phyloP scores from a whole-genome alignment of 352 stramenopile species.

The Globisporangium middletonii region DNA sequence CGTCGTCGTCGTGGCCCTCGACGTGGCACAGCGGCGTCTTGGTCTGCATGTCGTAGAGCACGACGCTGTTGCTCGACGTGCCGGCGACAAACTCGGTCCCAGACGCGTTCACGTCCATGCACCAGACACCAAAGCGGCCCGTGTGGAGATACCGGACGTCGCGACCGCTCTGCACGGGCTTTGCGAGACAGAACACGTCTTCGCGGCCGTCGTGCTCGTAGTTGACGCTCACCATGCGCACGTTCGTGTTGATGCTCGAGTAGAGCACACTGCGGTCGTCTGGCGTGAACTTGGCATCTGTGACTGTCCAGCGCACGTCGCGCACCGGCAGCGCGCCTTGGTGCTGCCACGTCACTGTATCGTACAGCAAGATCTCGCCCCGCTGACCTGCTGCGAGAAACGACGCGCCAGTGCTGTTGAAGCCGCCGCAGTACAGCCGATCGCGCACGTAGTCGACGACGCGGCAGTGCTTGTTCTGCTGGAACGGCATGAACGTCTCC shows the following conservation, averaged over 20 bases:
- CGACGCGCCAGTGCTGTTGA: constrained; percentile 58
- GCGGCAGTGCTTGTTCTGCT: constrained; percentile 70
- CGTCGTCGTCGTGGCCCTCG: constrained; percentile 64
- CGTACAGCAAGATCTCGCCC: constrained; percentile 64
- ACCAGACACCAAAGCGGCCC: constrained; percentile 71
- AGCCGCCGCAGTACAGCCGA: constrained; percentile 74
- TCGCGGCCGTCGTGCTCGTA: constrained; percentile 47
- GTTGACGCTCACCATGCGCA: constrained; percentile 71
- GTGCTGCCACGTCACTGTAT: constrained; percentile 65
- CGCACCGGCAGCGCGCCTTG: constrained; percentile 43
- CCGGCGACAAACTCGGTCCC: constrained; percentile 80
- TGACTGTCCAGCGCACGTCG: constrained; percentile 78
- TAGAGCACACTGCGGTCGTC: constrained; percentile 71
- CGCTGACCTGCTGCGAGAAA: constrained; percentile 72
- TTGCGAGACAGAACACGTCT: constrained; percentile 39
- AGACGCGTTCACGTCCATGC: constrained; percentile 65
- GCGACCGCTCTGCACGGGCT: constrained; percentile 16
- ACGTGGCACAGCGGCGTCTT: constrained; percentile 61
- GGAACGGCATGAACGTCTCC: constrained; percentile 77
- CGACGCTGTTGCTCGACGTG: constrained; percentile 64
- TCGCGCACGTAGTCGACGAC: constrained; percentile 65
- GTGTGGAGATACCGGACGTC: constrained; percentile 14
- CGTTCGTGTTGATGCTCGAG: constrained; percentile 76
- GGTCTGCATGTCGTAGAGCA: constrained; percentile 81
- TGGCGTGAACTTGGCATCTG: constrained; percentile 77